These are phyloP conservation scores for Lepidopterella palustris DNA, from an alignment of 495 filamentous ascomycete species.

Conservation along the genomic window DNA sequence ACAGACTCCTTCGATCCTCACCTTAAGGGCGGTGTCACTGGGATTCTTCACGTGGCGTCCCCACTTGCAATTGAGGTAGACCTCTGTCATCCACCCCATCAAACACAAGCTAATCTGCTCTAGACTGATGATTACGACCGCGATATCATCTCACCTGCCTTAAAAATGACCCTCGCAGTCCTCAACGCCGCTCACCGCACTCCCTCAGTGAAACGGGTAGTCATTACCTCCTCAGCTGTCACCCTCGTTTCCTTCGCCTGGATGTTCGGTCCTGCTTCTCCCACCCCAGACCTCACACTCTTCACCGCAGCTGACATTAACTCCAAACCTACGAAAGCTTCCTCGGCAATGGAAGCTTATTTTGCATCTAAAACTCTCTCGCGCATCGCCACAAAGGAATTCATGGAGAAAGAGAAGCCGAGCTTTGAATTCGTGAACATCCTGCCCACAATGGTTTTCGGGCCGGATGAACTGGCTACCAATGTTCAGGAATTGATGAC, in stretches of 20 bases:
- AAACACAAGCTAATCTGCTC: conserved; percentile 13
- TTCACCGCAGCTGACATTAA: conserved; percentile 12
- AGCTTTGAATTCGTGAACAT: conserved; percentile 9
- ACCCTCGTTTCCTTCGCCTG: conserved; percentile 23
- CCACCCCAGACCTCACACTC: conserved; percentile 8
- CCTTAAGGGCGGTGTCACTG: conserved; percentile 11
- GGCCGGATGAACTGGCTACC: conserved; percentile 9
- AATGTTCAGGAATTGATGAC: conserved; percentile 8
- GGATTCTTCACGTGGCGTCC: conserved; percentile 14
- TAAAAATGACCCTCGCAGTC: conserved; percentile 8
- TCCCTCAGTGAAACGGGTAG: conserved; percentile 15
- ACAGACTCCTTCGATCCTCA: conserved; percentile 14
- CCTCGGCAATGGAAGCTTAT: conserved; percentile 12
- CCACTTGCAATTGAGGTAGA: conserved; percentile 10
- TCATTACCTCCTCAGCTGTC: conserved; percentile 15
- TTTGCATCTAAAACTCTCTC: conserved; percentile 12
- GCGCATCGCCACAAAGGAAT: conserved; percentile 10
- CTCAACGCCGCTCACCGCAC: conserved; percentile 11
- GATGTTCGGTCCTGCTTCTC: conserved; percentile 27
- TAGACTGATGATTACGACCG: conserved; percentile 15
- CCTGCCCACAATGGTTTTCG: conserved; percentile 11
- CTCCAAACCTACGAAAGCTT: not conserved
- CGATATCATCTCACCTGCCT: conserved; percentile 12
- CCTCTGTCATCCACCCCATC: conserved; percentile 6
- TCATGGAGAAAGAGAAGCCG: conserved; percentile 16